Base-by-base conservation (phyloP, 2,329 filamentous ascomycete species). In the Pseudocercospora macadamiae region DNA sequence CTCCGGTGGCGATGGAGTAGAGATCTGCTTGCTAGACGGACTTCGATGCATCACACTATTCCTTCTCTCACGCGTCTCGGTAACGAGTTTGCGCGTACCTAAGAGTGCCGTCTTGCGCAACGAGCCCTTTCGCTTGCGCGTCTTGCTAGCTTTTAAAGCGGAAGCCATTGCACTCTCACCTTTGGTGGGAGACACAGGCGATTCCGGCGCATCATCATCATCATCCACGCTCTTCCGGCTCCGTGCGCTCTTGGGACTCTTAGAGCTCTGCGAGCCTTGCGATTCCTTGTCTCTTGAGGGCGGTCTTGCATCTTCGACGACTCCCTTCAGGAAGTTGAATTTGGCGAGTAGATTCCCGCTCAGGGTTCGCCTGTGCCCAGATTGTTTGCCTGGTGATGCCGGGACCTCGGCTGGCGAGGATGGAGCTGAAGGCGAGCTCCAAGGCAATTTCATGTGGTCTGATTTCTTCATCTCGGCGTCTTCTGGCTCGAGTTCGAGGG, bases 71-170 rank as follows among this genome's bases (percentile, higher is more conserved):
- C 81, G 66, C 85, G 86, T 60, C 83, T 81, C 73, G 84, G 86
- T 55, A 82, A 85, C 61, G 19, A 72, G 61, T n/a, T 68, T 63
- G 52, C 88, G 88, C 62, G 89, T 89, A 14, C 91, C 90, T 16
- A 96, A 81, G 49, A 96, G 80, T 23, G 91, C 92, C 9, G 90
- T 91, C 75, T 96, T 96, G 60, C 93, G 85, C 72, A 97, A 79
- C 9, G 93, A 96, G 3, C 91, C 92, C 71, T 89, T 90, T 60
- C 93, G 85, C 68, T 87, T 87, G 55, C 91, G 81, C 47, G 85
- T 85, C 72, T 81, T 60, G 56, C 71, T 61, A 23, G 77, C 58
- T 44, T 62, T 63, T 47, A 65, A 39, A 16, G 63, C 64, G 4
- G 64, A 62, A 14, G 62, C 64, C 64, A 66, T 64, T 5, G 64